Evolutionary conservation across 1,284 basidiomycete species (phyloP).

Genomic region (Cryptococcus sp.): DNA sequence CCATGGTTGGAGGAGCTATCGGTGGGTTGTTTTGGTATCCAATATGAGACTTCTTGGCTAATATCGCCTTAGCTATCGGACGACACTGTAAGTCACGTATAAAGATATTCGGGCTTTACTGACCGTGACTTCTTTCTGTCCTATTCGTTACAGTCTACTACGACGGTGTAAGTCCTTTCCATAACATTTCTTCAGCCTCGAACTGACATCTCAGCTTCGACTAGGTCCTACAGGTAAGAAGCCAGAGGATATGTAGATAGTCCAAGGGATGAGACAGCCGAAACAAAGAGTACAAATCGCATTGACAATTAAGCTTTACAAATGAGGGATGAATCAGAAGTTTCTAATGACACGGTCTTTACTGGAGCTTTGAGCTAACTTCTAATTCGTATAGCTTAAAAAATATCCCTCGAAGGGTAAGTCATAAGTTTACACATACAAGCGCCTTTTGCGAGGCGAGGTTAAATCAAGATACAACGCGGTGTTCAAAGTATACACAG

Average conservation of each 20-base stretch:
- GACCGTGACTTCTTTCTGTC: not conserved
- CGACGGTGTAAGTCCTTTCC: not conserved
- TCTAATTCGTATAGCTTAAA: too few species aligned
- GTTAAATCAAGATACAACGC: too few species aligned
- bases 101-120: not conserved
- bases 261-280: too few species aligned
- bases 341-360: too few species aligned
- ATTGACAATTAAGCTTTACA: too few species aligned
- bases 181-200: not conserved
- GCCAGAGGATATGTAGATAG: not conserved
- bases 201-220: not conserved
- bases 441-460: too few species aligned
- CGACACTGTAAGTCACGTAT: not conserved
- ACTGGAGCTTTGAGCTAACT: too few species aligned
- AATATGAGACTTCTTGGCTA: not conserved
- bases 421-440: too few species aligned
- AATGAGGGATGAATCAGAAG: too few species aligned
- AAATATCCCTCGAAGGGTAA: too few species aligned
- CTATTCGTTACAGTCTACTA: not conserved
- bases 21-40: conserved; percentile 15
- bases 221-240: not conserved
- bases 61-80: not conserved
- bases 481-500: too few species aligned
- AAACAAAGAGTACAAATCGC: too few species aligned
- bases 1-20: conserved; percentile 36